Base-by-base conservation (phyloP, 2,329 filamentous ascomycete genomes). In the Pseudopyricularia javanii region DNA sequence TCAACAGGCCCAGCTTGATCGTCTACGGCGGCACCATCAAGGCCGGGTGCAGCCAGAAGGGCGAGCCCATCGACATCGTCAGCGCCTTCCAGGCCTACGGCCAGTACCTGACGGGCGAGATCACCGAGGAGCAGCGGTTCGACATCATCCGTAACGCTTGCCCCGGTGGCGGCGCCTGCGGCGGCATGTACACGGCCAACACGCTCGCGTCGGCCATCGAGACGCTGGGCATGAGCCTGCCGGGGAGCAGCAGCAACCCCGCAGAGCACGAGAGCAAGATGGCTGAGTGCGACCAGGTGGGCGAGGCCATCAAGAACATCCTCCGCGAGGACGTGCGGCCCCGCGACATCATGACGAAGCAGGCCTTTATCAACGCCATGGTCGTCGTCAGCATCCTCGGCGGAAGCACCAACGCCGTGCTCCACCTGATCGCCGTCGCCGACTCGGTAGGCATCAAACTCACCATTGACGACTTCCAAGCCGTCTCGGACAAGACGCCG, bases 1-100 rank as follows among this genome's bases (percentile, higher is more conserved):
- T 96, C 59, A 97, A 98, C 74, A 78, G 93, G 48, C 93, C 93
- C 30, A 90, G 88, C 61, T 76, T 98, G 65, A 98, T 98, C 93
- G 88, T 98, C 30, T 98, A 98, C 64, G 93, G 93, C 60, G 93
- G 93, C 49, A 90, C 88, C 43, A 98, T 97, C 67, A 82, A 83
- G 63, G 88, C 89, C 56, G 91, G 91, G n/a, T 87, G 88, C 67
- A 91, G 85, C 0, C 71, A 80, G 50, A 76, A 91, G 2, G 80
- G 85, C 57, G 85, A 86, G 63, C 78, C 82, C 24, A 85, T 96
- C 73, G 96, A 95, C 68, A 88, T 96, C 59, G 86, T 82, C 35
- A 91, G 85, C 4, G 94, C 88, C 65, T 93, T 91, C 65, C 91
- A 96, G 68, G 89, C 88, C 1, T 78, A 86, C 14, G 91, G 91